phyloP scores from a whole-genome alignment of 345 rosid genomes.

The Gossypium mustelinum region DNA sequence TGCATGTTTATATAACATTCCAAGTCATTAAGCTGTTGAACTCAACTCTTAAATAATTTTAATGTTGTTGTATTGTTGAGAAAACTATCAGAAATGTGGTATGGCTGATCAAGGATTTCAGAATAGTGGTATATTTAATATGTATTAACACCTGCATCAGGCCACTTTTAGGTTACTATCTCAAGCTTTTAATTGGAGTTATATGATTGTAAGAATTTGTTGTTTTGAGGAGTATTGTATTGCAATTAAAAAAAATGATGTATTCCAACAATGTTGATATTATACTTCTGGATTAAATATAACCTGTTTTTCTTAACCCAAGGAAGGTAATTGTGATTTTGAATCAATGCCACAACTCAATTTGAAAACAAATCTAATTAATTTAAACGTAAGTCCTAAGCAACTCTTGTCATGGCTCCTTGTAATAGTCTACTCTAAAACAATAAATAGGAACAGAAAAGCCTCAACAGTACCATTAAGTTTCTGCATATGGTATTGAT shows the following conservation, averaged over 20 bases:
- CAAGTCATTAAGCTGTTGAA: conserved; percentile 15
- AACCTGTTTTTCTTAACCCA: not conserved
- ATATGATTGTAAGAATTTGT: not conserved
- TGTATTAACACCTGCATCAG: not conserved
- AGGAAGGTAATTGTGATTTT: no score
- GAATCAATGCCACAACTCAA: not conserved
- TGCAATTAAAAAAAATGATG: not conserved
- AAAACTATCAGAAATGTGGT: not conserved
- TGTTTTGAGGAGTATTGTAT: not conserved
- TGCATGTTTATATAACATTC: not conserved
- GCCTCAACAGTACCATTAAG: not conserved
- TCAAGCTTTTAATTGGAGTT: not conserved
- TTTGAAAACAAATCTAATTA: not conserved
- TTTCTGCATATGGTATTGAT: not conserved
- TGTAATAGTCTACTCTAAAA: not conserved
- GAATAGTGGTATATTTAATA: not conserved
- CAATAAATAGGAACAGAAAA: not conserved
- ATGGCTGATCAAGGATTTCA: not conserved
- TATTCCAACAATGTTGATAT: not conserved
- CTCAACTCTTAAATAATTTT: not conserved
- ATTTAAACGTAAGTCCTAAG: not conserved
- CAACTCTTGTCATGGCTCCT: not conserved
- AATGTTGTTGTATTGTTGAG: not conserved
- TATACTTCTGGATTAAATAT: not conserved
- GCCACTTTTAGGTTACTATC: not conserved